A percentile compares a stretch with the other conserved stretches of the same genome.
phyloP scores from a whole-genome alignment of 192 early-diverging fungal species.

The Coemansia sp. region DNA sequence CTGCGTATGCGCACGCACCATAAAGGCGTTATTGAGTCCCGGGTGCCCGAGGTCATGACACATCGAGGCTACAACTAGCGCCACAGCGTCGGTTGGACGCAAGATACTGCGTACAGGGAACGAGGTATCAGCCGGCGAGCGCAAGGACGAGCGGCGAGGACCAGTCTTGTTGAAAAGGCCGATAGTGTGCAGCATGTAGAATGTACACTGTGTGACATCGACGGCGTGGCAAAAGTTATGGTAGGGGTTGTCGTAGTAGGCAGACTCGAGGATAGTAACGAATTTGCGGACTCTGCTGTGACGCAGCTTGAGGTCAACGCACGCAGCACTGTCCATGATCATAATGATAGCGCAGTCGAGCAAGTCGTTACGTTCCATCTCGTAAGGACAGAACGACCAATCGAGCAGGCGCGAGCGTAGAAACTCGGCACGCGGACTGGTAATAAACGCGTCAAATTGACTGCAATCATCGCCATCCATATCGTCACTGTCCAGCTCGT shows the following conservation, averaged over 20 bases:
- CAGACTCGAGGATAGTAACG: constrained; percentile 49
- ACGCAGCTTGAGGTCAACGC: constrained; percentile 62
- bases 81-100: constrained; percentile 67
- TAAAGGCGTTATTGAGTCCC: constrained; percentile 93
- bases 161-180: constrained; percentile 56
- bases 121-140: constrained; percentile 42
- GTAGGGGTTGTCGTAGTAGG: constrained; percentile 77
- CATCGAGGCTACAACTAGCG: constrained; percentile 73
- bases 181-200: constrained; percentile 75
- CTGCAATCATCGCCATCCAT: constrained; percentile 16
- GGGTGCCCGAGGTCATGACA: constrained; percentile 90
- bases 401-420: constrained; percentile 63
- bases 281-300: constrained; percentile 58
- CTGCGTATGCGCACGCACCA: constrained; percentile 80
- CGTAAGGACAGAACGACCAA: constrained; percentile 77
- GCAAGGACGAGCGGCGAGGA: constrained; percentile 46
- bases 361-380: constrained; percentile 63
- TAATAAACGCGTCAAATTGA: constrained; percentile 25
- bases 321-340: constrained; percentile 66
- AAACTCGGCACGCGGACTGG: constrained; percentile 34
- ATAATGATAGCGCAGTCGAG: constrained; percentile 70
- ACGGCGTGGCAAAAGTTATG: constrained; percentile 96
- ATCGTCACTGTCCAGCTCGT: constrained; percentile 22
- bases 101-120: constrained; percentile 53
- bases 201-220: constrained; percentile 91